phyloP scores from a whole-genome alignment of 306 rosid species.

The cucumber (Cucumis sativus) region Cucumber_9930_V3 NC_026659.2:23958001-23958500 shows the following conservation, averaged over 20 bases:
- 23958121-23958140: conserved; percentile 20
- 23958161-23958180: conserved; percentile 85
- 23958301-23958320: not conserved
- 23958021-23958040: not conserved
- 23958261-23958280: not conserved
- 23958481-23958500: not conserved
- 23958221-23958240: conserved; percentile 43
- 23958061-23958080: not conserved
- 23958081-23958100: not conserved
- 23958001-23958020: not conserved
- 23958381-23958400: not conserved
- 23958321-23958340: not conserved
- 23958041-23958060: not conserved
- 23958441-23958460: not conserved
- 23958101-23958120: conserved; percentile 1
- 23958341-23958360: not conserved
- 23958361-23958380: not conserved
- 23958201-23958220: conserved; percentile 12
- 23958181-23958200: conserved; percentile 47
- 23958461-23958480: not conserved
- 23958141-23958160: conserved; percentile 21
- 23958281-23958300: conserved; percentile 12
- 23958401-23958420: not conserved
- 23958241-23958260: not conserved
- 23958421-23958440: not conserved